phyloP scores from a whole-genome alignment of 805 yeast species.

The Sugiyamaella qingdaonensis region DNA sequence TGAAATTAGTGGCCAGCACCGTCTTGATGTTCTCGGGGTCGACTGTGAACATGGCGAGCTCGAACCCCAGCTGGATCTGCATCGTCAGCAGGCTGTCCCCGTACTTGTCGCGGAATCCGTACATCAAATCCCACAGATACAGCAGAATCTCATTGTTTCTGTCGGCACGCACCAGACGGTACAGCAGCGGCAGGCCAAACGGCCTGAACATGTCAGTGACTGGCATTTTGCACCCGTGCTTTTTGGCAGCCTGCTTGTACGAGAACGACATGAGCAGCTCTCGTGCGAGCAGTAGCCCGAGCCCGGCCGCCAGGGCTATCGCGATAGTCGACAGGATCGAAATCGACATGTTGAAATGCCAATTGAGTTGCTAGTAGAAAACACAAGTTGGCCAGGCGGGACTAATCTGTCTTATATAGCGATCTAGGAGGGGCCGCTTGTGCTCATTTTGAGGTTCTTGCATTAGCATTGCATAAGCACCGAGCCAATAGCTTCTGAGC shows the following conservation, averaged over 20 bases:
- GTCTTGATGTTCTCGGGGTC: conserved; percentile 36
- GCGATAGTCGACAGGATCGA: neutral
- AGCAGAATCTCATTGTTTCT: neutral
- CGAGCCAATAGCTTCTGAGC: too few species aligned
- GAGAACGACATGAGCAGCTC: neutral
- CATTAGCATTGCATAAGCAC: too few species aligned
- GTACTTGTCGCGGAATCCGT: neutral
- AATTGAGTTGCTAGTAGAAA: too few species aligned
- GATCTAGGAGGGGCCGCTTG: too few species aligned
- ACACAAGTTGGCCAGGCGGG: too few species aligned
- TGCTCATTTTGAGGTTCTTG: too few species aligned
- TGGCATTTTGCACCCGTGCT: conserved; percentile 2
- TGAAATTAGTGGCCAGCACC: conserved; percentile 32
- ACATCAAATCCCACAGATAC: neutral
- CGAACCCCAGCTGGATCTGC: conserved; percentile 4
- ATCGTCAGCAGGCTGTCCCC: neutral
- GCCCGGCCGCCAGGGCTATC: neutral
- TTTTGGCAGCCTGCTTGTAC: neutral
- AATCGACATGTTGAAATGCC: neutral
- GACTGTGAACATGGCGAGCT: conserved; percentile 17
- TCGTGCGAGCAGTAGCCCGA: neutral
- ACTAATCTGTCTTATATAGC: too few species aligned
- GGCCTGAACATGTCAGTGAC: neutral
- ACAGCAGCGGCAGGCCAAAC: neutral
- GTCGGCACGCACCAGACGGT: neutral